Evolutionary conservation across 139 green algal genomes (phyloP).

Genomic region (Picochlorum sp.): DNA sequence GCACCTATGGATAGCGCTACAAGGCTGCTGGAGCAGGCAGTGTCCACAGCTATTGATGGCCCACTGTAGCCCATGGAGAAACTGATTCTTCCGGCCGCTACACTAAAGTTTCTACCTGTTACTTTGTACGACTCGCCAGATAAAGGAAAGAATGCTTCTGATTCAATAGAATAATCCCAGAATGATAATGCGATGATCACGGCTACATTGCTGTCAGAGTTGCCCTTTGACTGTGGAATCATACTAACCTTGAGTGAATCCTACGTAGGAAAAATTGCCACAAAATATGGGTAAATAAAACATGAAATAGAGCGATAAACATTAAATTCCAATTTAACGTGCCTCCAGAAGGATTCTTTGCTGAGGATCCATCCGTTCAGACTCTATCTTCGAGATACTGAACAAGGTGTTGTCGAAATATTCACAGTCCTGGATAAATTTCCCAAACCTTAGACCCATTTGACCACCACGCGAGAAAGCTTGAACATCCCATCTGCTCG

Average conservation of each 20-base stretch:
- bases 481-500: constrained; percentile 46
- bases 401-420: constrained; percentile 66
- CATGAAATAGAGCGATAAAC: too few relatives aligned
- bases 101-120: constrained; percentile 45
- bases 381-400: constrained; percentile 40
- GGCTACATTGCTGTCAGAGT: too few relatives aligned
- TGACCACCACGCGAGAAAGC: neutral
- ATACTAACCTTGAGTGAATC: neutral
- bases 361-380: constrained; percentile 62
- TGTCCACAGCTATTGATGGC: constrained; percentile 36
- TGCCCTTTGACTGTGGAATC: too few relatives aligned
- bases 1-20: constrained; percentile 31
- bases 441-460: constrained; percentile 25
- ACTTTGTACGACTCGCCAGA: constrained; percentile 21
- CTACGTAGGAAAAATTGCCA: neutral
- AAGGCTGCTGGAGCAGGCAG: constrained; percentile 60
- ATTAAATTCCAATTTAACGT: too few relatives aligned
- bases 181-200: constrained; percentile 18
- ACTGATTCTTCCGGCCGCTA: constrained; percentile 64
- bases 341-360: constrained; percentile 60
- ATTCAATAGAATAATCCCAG: constrained; percentile 23
- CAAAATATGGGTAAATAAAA: too few relatives aligned
- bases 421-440: constrained; percentile 35
- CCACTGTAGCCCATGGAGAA: constrained; percentile 60
- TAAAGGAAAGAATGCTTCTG: constrained; percentile 1